Evolutionary conservation across 169 alveolate genomes (phyloP).

Genomic region (Eimeria necatrix): DNA sequence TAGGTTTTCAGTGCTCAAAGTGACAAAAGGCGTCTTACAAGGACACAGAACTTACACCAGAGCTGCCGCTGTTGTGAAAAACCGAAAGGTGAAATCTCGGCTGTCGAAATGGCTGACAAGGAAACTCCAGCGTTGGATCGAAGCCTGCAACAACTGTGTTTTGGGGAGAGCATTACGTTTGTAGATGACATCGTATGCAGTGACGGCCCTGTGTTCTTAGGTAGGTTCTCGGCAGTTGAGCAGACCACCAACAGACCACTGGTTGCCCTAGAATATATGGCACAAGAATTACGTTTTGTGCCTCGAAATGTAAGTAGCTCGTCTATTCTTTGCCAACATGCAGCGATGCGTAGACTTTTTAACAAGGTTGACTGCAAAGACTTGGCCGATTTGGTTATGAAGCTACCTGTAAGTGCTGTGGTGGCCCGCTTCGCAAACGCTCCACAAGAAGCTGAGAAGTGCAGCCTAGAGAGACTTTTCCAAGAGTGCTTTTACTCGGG

Average conservation of each 20-base stretch:
- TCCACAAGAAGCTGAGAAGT: not conserved
- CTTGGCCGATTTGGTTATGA: constrained; percentile 14
- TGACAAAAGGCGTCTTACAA: too few relatives aligned
- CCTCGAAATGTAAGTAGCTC: too few relatives aligned
- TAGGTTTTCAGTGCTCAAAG: too few relatives aligned
- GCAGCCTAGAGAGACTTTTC: not conserved
- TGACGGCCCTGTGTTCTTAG: constrained; percentile 29
- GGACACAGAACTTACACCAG: too few relatives aligned
- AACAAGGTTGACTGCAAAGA: constrained; percentile 37
- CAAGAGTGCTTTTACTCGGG: constrained; percentile 20
- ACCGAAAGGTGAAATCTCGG: too few relatives aligned
- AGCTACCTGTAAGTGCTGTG: not conserved
- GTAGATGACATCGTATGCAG: constrained; percentile 50
- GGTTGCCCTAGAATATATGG: not conserved
- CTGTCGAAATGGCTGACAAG: not conserved
- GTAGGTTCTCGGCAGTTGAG: not conserved
- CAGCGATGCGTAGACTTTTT: constrained; percentile 3
- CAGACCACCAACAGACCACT: not conserved
- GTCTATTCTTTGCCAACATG: not conserved
- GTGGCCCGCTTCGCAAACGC: not conserved
- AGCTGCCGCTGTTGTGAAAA: too few relatives aligned
- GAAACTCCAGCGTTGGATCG: not conserved
- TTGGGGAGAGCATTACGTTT: not conserved
- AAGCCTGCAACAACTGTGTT: not conserved
- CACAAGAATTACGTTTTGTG: too few relatives aligned